Evolutionary conservation across 306 rosid species (phyloP), one percentile per base, ranked within the genome.

Genomic region (Dryas alaskensis): DNA sequence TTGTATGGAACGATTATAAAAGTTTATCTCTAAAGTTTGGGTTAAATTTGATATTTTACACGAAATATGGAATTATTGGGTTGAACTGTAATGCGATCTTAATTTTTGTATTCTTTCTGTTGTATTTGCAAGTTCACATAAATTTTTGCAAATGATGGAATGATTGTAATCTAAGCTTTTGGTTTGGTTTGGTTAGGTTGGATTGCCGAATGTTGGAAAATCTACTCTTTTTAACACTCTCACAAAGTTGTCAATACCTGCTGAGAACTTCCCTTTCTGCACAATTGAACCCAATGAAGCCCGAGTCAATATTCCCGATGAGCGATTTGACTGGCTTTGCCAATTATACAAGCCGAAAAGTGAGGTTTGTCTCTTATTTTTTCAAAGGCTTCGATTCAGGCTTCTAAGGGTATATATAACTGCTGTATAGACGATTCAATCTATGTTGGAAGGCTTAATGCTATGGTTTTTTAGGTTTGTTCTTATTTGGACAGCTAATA

Each of bases 221-320:
- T 95, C 99, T 76, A 95, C 99, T 0, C 97, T 95, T 67, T 95
- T 95, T 57, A 92, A 95, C 78, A 95, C 99, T 4, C 97, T 92
- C 60, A 95, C 99, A 7, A 90, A 92, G 86, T 47, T 95, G 87
- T 71, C 93, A 42, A 92, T 92, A 60, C 98, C 99, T 72, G 99
- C 99, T 3, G 99, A 95, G 84, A 95, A 95, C 82, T 95, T 95
- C 83, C 99, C 99, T 16, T 95, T 95, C 81, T 95, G 99, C 84
- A 95, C 99, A 65, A 95, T 95, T 78, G 99, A 95, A 69, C 99
- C 99, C 60, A 92, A 95, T 78, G 99, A 95, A 79, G 99, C 99
- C 7, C 85, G 99, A 62, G 99, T 92, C 43, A 73, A 95, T 76
- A 86, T 95, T 44, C 99, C 99, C 0, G 99, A 95, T 47, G 99